phyloP scores from a whole-genome alignment of 345 rosid species.

The Laguncularia racemosa region DNA sequence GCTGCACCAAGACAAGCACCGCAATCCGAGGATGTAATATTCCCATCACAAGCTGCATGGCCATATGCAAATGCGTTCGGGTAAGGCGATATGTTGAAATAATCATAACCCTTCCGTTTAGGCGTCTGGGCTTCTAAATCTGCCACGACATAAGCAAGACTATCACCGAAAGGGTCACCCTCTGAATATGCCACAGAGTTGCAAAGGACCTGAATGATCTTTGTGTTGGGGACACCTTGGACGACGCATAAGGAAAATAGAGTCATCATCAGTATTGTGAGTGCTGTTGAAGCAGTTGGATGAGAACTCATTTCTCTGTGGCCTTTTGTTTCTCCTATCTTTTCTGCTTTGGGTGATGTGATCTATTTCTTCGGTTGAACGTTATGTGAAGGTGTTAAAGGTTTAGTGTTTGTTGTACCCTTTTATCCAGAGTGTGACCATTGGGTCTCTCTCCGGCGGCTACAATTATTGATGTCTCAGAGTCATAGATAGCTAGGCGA shows the following conservation, averaged over 20 bases:
- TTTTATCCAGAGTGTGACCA: no score
- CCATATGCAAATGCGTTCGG: conserved; percentile 58
- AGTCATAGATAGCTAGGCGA: no score
- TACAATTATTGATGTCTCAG: no score
- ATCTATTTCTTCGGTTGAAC: no score
- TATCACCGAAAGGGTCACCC: conserved; percentile 36
- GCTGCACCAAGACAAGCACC: conserved; percentile 36
- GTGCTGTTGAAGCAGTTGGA: no score
- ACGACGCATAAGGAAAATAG: neutral
- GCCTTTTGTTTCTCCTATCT: no score
- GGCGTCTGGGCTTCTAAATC: conserved; percentile 29
- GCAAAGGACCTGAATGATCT: conserved; percentile 29
- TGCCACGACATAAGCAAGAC: conserved; percentile 25
- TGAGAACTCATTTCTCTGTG: no score
- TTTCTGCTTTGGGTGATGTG: no score
- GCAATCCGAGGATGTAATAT: conserved; percentile 35
- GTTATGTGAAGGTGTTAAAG: no score
- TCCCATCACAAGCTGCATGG: conserved; percentile 37
- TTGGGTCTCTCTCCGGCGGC: no score
- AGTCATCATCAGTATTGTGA: no score
- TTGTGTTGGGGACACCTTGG: conserved; percentile 29
- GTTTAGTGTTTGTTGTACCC: no score
- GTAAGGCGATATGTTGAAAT: conserved; percentile 47
- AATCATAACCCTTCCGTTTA: conserved; percentile 20
- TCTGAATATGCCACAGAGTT: conserved; percentile 24